Base-by-base conservation (phyloP, 805 yeast species). In the Myxozyma geophila region DNA sequence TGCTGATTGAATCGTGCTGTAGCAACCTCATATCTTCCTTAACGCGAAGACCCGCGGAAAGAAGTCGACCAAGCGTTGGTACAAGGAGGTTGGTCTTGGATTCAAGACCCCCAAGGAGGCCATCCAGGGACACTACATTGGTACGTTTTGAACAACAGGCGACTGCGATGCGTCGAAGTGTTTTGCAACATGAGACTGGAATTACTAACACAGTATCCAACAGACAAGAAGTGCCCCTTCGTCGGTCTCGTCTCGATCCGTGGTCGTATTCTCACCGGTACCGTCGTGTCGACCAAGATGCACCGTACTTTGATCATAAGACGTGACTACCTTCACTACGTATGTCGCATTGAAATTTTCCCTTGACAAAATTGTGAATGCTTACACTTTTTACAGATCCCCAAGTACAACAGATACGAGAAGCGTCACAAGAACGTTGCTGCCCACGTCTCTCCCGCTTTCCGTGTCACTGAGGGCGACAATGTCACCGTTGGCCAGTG, bases 1-100 rank as follows among this genome's bases (percentile, higher is more conserved):
- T 37, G 23, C 46, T 52, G 46, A 52, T 36, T 46, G 46, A 35
- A 9, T n/a, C 33, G 8, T 57, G 12, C 53, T 63, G 55, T 66
- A 90, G 99, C 99, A 95, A 90, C 99, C 98, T 81, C 99, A 95
- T 88, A 93, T 95, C 88, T 95, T 95, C 96, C 92, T 92, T 86
- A 95, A 95, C 93, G 92, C 98, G 88, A 95, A 95, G 91, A 88
- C 97, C 78, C 92, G 91, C 92, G 96, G 96, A 81, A 87, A 86
- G 91, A 90, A 90, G 85, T 87, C 92, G 86, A 89, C 96, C 88
- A 95, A 95, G 95, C 95, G 99, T 91, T 95, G 99, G 99, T 92
- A 87, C 82, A 95, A 95, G 89, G 97, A 95, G 70, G 98, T 91
- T 78, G 99, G 99, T 82, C 90, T 95, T 82, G 99, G 99, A 76